Evolutionary conservation across 495 filamentous ascomycete species (phyloP).

Genomic region (Physcia stellaris): DNA sequence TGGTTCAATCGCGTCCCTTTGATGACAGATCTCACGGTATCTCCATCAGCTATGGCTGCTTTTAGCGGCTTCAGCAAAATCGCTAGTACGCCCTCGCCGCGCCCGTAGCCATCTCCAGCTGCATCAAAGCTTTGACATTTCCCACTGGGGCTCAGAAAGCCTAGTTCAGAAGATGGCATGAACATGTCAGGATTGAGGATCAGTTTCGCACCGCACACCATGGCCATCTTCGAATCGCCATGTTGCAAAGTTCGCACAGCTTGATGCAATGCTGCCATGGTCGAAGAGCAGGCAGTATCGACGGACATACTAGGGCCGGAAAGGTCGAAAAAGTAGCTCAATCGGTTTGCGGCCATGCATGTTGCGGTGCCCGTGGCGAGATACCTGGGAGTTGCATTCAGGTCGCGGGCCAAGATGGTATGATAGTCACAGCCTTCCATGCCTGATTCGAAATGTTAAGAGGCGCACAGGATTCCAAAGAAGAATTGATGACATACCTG

Average conservation of each 20-base stretch:
- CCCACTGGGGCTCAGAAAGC: conserved; percentile 26
- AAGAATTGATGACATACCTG: conserved; percentile 2
- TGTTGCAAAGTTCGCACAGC: conserved; percentile 17
- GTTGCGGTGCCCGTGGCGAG: conserved; percentile 26
- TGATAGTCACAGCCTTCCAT: conserved; percentile 25
- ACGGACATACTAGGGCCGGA: conserved; percentile 19
- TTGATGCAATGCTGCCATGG: conserved; percentile 14
- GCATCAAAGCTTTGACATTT: conserved; percentile 28
- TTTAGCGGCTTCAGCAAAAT: conserved; percentile 41
- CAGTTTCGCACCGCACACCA: conserved; percentile 31
- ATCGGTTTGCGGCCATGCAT: conserved; percentile 4
- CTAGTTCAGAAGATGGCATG: conserved; percentile 19
- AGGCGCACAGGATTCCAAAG: neutral
- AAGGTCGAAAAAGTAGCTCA: conserved; percentile 21
- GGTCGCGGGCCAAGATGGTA: conserved; percentile 24
- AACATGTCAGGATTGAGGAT: conserved; percentile 20
- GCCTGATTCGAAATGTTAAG: neutral
- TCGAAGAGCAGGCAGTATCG: conserved; percentile 24
- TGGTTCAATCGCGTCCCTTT: conserved; percentile 35
- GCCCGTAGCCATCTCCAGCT: conserved; percentile 43
- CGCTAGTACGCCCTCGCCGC: conserved; percentile 43
- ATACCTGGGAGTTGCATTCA: conserved; percentile 22
- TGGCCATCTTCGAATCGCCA: conserved; percentile 22
- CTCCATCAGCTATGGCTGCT: conserved; percentile 33
- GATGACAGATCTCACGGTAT: conserved; percentile 44